Conservation (phyloP, 2,329 filamentous ascomycete species). For the Diaporthe helianthi region DNA sequence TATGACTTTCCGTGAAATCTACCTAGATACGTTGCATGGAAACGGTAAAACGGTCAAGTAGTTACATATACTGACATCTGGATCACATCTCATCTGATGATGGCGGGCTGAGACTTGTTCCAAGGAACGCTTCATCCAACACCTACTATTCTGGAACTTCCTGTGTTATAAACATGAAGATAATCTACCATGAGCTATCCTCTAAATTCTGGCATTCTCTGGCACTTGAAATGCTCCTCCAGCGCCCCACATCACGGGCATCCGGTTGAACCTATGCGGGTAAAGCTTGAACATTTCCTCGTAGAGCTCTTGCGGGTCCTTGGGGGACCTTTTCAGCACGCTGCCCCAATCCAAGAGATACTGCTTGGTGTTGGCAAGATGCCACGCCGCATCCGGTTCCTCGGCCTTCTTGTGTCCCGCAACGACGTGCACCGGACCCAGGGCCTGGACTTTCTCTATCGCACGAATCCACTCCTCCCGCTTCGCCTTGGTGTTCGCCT, state of each 20-base stretch:
- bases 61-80: neutral
- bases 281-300: neutral
- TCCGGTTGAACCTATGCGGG: constrained; percentile 1
- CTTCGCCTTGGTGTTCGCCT: constrained; percentile 1
- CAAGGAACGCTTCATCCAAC: neutral
- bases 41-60: neutral
- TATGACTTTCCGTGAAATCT: neutral
- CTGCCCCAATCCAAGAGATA: neutral
- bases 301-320: neutral
- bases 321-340: neutral
- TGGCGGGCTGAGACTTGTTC: too few relatives aligned
- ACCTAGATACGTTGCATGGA: neutral
- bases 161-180: neutral
- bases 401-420: neutral
- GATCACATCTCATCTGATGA: too few relatives aligned
- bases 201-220: neutral
- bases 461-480: neutral
- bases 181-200: neutral
- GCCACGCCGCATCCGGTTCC: neutral
- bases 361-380: neutral
- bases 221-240: neutral
- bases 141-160: neutral
- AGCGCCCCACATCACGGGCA: neutral
- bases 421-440: neutral
- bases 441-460: constrained; percentile 1